Evolutionary conservation across 2,329 filamentous ascomycete species (phyloP).

Genomic region (Pseudogymnoascus destructans): DNA sequence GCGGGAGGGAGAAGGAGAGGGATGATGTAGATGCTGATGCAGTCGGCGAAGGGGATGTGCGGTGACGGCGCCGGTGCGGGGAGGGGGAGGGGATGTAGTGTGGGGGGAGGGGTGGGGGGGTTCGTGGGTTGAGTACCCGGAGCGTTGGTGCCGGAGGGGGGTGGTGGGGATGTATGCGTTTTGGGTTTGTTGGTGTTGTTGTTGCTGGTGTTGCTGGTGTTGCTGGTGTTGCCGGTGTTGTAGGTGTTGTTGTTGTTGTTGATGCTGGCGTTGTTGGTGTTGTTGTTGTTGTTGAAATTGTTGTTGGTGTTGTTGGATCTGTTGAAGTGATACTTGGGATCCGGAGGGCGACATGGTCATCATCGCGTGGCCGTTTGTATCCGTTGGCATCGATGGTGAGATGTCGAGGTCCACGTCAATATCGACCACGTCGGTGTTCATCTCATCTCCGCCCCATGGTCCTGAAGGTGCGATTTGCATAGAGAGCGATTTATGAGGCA

Average conservation of each 20-base stretch:
- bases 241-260: not conserved
- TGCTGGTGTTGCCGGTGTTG: slow-evolving; percentile 11
- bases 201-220: slow-evolving; percentile 13
- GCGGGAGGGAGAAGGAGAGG: slow-evolving; percentile 16
- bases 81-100: not conserved
- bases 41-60: not conserved
- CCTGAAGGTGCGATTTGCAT: not conserved
- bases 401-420: not conserved
- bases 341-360: not conserved
- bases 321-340: not conserved
- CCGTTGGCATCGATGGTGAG: not conserved
- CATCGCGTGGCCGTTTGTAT: not conserved
- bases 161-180: slow-evolving; percentile 8
- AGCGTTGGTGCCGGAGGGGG: slow-evolving; percentile 11
- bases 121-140: slow-evolving; percentile 15
- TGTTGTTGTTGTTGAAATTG: slow-evolving; percentile 8
- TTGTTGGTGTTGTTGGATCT: not conserved
- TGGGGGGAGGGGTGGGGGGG: not conserved
- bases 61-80: not conserved
- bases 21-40: not conserved
- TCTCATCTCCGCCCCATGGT: not conserved
- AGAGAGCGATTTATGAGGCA: not conserved
- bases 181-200: slow-evolving; percentile 6
- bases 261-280: not conserved
- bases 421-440: not conserved